A percentile compares a stretch with the other conserved stretches of the same genome.
Conservation (phyloP, 108 stramenopile genomes). For the Stephanodiscus triporus region DNA sequence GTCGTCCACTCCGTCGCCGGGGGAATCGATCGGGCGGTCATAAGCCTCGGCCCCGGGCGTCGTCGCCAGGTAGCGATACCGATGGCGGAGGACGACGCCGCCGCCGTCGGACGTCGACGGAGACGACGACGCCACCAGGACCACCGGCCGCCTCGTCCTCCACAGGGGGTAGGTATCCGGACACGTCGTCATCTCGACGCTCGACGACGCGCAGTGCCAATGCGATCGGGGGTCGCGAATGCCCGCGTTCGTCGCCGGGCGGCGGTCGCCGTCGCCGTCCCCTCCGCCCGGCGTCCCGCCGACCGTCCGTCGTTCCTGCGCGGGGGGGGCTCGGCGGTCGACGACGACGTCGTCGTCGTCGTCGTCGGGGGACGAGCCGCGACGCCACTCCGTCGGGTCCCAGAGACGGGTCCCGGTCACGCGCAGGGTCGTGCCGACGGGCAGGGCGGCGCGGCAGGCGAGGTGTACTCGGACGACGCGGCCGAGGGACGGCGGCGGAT, state of each 20-base stretch:
- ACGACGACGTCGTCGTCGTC: not conserved
- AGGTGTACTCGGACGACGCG: slow-evolving; percentile 46
- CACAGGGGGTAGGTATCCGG: slow-evolving; percentile 54
- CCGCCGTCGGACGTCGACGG: not conserved
- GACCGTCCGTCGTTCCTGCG: too few relatives aligned
- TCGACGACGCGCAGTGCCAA: slow-evolving; percentile 8
- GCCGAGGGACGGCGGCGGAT: slow-evolving; percentile 2
- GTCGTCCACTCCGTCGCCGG: not conserved
- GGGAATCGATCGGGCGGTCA: too few relatives aligned
- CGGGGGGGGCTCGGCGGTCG: too few relatives aligned
- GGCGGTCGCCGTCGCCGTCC: not conserved
- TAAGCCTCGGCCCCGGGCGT: slow-evolving; percentile 44
- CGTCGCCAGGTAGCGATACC: slow-evolving; percentile 44
- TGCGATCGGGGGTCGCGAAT: slow-evolving; percentile 27
- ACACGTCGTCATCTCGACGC: slow-evolving; percentile 49
- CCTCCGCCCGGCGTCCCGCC: too few relatives aligned
- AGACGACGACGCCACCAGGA: slow-evolving; percentile 20
- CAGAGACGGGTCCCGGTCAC: slow-evolving; percentile 40
- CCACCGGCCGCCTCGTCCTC: slow-evolving; percentile 46
- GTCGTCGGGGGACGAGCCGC: slow-evolving; percentile 11
- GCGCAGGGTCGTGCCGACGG: slow-evolving; percentile 39
- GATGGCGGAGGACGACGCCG: slow-evolving; percentile 11
- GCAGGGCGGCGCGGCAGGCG: slow-evolving; percentile 38
- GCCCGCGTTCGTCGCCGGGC: not conserved
- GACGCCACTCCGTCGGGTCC: slow-evolving; percentile 27